These are phyloP conservation scores for Pythium rishiriense DNA, from an alignment of 352 stramenopile genomes.

Conservation along the genomic window DNA sequence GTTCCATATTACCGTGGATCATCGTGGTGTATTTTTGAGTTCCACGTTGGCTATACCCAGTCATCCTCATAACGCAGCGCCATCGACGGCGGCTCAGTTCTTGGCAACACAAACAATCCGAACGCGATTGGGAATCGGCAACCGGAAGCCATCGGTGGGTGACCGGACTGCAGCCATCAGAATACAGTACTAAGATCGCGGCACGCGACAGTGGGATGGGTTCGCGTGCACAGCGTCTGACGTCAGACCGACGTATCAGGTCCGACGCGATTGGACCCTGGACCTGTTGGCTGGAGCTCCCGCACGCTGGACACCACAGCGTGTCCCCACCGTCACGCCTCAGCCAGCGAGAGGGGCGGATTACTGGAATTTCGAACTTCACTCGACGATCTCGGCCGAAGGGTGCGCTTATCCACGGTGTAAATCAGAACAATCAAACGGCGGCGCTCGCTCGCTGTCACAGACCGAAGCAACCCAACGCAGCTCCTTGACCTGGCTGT, in stretches of 20 bases:
- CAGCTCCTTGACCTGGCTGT: too few relatives aligned
- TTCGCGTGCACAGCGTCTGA: not conserved
- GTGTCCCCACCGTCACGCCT: too few relatives aligned
- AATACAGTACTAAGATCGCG: not conserved
- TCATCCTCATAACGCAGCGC: not conserved
- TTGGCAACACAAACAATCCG: too few relatives aligned
- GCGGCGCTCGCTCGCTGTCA: too few relatives aligned
- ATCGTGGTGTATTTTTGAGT: too few relatives aligned
- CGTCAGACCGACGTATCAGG: not conserved
- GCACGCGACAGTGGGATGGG: not conserved
- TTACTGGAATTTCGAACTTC: not conserved
- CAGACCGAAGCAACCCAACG: too few relatives aligned
- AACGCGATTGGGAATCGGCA: not conserved
- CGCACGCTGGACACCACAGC: too few relatives aligned
- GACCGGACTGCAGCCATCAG: not conserved
- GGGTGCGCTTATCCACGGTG: too few relatives aligned
- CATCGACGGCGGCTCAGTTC: too few relatives aligned
- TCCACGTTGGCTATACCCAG: too few relatives aligned
- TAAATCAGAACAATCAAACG: too few relatives aligned
- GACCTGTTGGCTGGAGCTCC: not conserved
- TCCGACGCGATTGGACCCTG: not conserved
- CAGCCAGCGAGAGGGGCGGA: not conserved
- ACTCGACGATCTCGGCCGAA: too few relatives aligned
- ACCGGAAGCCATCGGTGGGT: not conserved
- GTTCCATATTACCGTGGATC: not conserved